phyloP scores from a whole-genome alignment of 352 stramenopile species.

The Thalassiosira exigua region DNA sequence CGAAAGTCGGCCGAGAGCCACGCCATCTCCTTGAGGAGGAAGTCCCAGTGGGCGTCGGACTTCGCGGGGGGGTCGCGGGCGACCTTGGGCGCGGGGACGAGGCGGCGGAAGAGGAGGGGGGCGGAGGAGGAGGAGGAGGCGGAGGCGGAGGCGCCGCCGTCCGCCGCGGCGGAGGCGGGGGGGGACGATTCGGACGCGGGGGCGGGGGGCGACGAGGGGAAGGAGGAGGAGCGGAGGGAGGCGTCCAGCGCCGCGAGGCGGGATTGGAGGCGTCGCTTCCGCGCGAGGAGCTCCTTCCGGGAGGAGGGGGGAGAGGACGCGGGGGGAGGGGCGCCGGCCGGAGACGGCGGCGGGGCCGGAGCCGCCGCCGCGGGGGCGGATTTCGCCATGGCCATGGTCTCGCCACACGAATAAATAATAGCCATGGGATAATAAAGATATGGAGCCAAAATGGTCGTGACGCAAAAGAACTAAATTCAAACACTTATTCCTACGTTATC shows the following conservation, averaged over 20 bases:
- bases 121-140: background rate
- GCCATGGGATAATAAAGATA: no score
- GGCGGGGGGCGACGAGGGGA: background rate
- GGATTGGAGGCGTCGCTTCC: constrained; percentile 31
- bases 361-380: background rate
- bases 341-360: background rate
- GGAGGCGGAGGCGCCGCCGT: background rate
- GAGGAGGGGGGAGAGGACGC: background rate
- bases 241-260: constrained; percentile 25
- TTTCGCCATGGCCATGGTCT: background rate
- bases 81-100: background rate
- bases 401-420: no score
- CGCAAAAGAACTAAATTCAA: no score
- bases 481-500: no score
- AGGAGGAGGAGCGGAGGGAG: background rate
- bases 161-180: background rate
- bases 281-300: constrained; percentile 12
- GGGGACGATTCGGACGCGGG: background rate
- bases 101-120: background rate
- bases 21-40: constrained; percentile 82
- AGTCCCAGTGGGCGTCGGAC: constrained; percentile 82
- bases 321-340: background rate
- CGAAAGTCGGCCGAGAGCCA: constrained; percentile 82
- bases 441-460: no score
- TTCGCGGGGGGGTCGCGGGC: constrained; percentile 14